Percentiles rank a stretch among this genome's conserved stretches.
These are phyloP conservation scores for Schwanniomyces yamadae DNA, from an alignment of 805 yeast genomes.

Conservation along the genomic window DNA sequence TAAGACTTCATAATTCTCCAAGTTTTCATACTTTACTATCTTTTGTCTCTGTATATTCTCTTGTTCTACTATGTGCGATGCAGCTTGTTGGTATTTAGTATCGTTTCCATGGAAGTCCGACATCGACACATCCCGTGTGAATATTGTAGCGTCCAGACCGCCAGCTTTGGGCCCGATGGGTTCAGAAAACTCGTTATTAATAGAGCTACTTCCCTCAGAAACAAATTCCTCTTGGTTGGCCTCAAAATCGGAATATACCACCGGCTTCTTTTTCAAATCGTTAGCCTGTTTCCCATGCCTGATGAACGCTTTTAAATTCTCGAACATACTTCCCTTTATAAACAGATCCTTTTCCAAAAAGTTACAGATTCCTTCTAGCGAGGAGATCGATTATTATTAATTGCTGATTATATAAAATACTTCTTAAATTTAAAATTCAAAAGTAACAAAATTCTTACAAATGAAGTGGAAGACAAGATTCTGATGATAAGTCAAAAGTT, in stretches of 20 bases:
- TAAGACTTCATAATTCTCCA: slow-evolving; percentile 43
- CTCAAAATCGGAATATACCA: neutral
- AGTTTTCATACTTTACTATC: slow-evolving; percentile 30
- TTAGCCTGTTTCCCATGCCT: slow-evolving; percentile 64
- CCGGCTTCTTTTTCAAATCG: slow-evolving; percentile 20
- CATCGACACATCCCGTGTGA: neutral
- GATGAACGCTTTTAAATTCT: slow-evolving; percentile 58
- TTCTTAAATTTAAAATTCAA: too few species aligned
- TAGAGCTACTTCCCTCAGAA: neutral
- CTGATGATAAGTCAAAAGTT: too few species aligned
- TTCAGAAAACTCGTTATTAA: neutral
- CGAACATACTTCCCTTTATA: too few species aligned
- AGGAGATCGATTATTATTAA: too few species aligned
- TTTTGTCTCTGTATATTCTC: slow-evolving; percentile 24
- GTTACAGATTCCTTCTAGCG: too few species aligned
- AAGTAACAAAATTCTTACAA: too few species aligned
- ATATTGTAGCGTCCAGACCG: neutral
- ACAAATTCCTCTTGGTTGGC: neutral
- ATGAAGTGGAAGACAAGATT: too few species aligned
- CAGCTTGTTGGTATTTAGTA: slow-evolving; percentile 22
- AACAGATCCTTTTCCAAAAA: too few species aligned
- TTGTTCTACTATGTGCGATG: slow-evolving; percentile 37
- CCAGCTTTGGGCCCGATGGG: neutral
- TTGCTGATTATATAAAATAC: too few species aligned
- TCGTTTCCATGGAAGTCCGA: slow-evolving; percentile 3